Evolutionary conservation across 768 basidiomycete genomes (phyloP).

Genomic region (Kwoniella shandongensis): DNA sequence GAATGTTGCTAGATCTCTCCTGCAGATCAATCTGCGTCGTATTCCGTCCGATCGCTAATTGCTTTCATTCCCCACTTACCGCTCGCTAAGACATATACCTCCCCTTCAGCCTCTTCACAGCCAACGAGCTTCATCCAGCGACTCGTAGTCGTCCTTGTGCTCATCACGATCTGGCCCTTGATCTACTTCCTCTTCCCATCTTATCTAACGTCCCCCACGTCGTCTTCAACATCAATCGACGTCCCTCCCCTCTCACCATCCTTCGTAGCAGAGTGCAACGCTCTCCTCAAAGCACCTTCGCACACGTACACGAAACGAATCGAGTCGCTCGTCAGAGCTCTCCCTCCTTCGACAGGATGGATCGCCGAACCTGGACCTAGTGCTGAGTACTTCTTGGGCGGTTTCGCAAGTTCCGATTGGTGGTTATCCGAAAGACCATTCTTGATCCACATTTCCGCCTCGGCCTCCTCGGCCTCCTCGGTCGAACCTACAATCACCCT

Average conservation of each 20-base stretch:
- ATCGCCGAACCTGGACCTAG: conserved; percentile 76
- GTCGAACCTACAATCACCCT: conserved; percentile 57
- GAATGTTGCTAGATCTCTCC: no score
- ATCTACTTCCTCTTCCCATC: conserved; percentile 1
- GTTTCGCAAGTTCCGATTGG: conserved; percentile 64
- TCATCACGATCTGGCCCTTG: background rate
- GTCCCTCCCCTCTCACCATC: conserved; percentile 8
- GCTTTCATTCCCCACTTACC: no score
- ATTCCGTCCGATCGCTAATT: no score
- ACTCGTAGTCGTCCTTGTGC: background rate
- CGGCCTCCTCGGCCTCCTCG: background rate
- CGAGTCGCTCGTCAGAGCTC: conserved; percentile 7
- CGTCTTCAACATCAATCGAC: background rate
- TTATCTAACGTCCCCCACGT: background rate
- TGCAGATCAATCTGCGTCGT: no score
- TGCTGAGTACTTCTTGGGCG: conserved; percentile 70
- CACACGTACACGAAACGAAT: conserved; percentile 23
- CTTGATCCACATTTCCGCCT: conserved; percentile 65
- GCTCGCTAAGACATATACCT: no score
- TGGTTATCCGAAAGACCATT: conserved; percentile 74
- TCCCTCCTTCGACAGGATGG: conserved; percentile 53
- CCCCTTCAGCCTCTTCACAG: no score
- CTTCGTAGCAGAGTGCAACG: conserved; percentile 21
- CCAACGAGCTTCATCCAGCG: no score
- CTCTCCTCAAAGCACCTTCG: conserved; percentile 11